Conservation (phyloP, 2,329 filamentous ascomycete genomes). For the Penicillium sp. region DNA sequence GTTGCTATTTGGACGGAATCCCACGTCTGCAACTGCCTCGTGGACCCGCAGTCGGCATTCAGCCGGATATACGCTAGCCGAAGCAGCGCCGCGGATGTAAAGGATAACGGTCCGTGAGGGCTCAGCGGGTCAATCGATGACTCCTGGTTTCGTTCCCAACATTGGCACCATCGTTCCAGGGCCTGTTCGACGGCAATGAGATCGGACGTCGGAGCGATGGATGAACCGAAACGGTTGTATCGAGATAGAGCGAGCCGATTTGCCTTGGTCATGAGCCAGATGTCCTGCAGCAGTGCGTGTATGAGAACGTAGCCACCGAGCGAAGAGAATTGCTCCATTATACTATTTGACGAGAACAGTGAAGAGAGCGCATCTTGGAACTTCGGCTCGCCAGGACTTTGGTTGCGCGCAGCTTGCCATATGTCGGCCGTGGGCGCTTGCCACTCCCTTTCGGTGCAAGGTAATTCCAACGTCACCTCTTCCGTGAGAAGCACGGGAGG, state of each 20-base stretch:
- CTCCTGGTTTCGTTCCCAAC: conserved; percentile 37
- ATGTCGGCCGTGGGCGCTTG: conserved; percentile 22
- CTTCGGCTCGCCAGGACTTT: conserved; percentile 25
- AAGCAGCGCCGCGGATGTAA: conserved; percentile 34
- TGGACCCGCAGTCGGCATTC: conserved; percentile 35
- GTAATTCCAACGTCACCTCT: conserved; percentile 31
- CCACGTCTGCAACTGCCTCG: conserved; percentile 33
- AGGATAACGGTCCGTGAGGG: conserved; percentile 34
- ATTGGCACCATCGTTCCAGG: conserved; percentile 36
- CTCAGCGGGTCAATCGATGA: conserved; percentile 36
- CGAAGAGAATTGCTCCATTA: conserved; percentile 30
- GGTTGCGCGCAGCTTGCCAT: conserved; percentile 28
- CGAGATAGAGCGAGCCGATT: conserved; percentile 26
- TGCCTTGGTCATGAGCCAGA: conserved; percentile 36
- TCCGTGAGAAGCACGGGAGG: conserved; percentile 33
- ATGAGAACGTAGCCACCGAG: conserved; percentile 35
- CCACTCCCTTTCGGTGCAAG: conserved; percentile 35
- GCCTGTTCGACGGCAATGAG: conserved; percentile 31
- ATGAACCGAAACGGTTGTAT: conserved; percentile 13
- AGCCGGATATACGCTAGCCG: conserved; percentile 36
- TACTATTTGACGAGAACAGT: conserved; percentile 22
- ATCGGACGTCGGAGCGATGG: conserved; percentile 25
- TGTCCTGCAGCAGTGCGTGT: conserved; percentile 34
- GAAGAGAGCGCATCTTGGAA: conserved; percentile 29
- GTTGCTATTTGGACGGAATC: conserved; percentile 31